Evolutionary conservation across 2,329 filamentous ascomycete genomes (phyloP).

Genomic region (Sclerotinia sclerotiorum): DNA sequence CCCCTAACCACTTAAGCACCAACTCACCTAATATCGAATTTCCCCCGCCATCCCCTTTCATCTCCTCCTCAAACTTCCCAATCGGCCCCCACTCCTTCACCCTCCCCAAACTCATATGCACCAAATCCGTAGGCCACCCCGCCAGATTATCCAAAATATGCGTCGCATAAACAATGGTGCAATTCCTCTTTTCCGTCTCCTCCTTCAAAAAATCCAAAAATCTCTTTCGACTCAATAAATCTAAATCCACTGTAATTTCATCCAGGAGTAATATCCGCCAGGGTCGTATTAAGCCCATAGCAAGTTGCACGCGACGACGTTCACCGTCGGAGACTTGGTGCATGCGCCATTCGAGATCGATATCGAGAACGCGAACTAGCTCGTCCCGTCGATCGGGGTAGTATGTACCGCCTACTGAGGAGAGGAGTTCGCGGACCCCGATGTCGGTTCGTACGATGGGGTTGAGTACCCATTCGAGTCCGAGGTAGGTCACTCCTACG

Average conservation of each 20-base stretch:
- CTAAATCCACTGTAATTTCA: slow-evolving; percentile 95
- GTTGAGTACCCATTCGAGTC: slow-evolving; percentile 97
- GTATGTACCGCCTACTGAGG: slow-evolving; percentile 80
- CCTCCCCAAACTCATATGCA: slow-evolving; percentile 88
- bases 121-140: slow-evolving; percentile 91
- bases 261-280: slow-evolving; percentile 91
- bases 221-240: slow-evolving; percentile 78
- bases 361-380: slow-evolving; percentile 83
- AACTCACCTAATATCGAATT: slow-evolving; percentile 86
- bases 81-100: slow-evolving; percentile 85
- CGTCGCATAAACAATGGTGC: slow-evolving; percentile 95
- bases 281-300: slow-evolving; percentile 89
- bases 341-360: slow-evolving; percentile 92
- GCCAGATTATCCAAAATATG: slow-evolving; percentile 96
- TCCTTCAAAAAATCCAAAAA: slow-evolving; percentile 83
- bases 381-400: slow-evolving; percentile 83
- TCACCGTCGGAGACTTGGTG: slow-evolving; percentile 94
- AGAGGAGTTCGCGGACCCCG: slow-evolving; percentile 80
- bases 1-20: slow-evolving; percentile 81
- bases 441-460: slow-evolving; percentile 95
- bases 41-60: slow-evolving; percentile 59
- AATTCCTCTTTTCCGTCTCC: slow-evolving; percentile 79
- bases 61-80: slow-evolving; percentile 57
- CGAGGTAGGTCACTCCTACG: slow-evolving; percentile 94
- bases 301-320: slow-evolving; percentile 84